Evolutionary conservation across 352 stramenopile genomes (phyloP).

Genomic region (Pythium apleroticum): DNA sequence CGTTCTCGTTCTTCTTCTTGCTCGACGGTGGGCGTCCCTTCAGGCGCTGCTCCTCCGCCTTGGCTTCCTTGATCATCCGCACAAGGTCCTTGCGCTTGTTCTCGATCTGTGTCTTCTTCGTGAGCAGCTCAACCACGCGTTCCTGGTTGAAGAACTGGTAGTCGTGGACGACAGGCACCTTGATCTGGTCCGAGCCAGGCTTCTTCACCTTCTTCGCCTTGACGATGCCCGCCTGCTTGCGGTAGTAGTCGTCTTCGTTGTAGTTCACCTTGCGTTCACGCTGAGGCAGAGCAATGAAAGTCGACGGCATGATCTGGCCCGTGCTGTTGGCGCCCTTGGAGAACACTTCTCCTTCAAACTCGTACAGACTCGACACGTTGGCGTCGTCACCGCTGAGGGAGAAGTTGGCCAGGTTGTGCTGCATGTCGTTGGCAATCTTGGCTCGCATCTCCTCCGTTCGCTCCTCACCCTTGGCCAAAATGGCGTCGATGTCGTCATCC

Average conservation of each 20-base stretch:
- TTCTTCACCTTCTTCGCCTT: slow-evolving; percentile 90
- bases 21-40: slow-evolving; percentile 58
- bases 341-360: slow-evolving; percentile 89
- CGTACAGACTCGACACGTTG: slow-evolving; percentile 82
- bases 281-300: slow-evolving; percentile 86
- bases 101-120: slow-evolving; percentile 87
- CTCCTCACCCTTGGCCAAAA: slow-evolving; percentile 89
- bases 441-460: slow-evolving; percentile 87
- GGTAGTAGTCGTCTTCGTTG: slow-evolving; percentile 98
- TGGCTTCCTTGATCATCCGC: slow-evolving; percentile 83
- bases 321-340: slow-evolving; percentile 79
- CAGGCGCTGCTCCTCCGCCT: slow-evolving; percentile 71
- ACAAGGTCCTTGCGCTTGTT: slow-evolving; percentile 86
- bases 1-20: slow-evolving; percentile 73
- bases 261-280: slow-evolving; percentile 92
- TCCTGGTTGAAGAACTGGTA: slow-evolving; percentile 96
- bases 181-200: slow-evolving; percentile 83
- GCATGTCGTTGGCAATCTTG: slow-evolving; percentile 89
- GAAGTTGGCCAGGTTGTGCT: slow-evolving; percentile 97
- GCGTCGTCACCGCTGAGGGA: slow-evolving; percentile 89
- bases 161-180: slow-evolving; percentile 91
- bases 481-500: slow-evolving; percentile 92
- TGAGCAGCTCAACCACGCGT: slow-evolving; percentile 82
- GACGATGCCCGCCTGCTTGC: slow-evolving; percentile 74
- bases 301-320: slow-evolving; percentile 83